A percentile compares a stretch with the other conserved stretches of the same genome.
Conservation (phyloP, 352 stramenopile genomes). For the Phytopythium montanum region DNA sequence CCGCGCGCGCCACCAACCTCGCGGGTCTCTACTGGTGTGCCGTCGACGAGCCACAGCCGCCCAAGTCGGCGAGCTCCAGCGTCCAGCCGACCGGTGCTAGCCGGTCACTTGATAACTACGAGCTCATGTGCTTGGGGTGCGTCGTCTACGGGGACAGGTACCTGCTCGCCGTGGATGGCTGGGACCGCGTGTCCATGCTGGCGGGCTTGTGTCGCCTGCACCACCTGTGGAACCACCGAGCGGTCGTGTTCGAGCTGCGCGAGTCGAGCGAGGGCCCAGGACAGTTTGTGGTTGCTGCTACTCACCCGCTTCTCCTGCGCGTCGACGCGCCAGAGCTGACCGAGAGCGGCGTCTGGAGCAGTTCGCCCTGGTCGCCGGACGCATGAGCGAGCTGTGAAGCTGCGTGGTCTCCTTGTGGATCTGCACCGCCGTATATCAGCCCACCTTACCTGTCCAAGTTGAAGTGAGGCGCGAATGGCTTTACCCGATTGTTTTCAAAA, state of each 20-base stretch:
- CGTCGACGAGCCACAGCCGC: conserved; percentile 13
- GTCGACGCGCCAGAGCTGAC: no score
- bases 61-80: conserved; percentile 2
- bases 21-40: conserved; percentile 22
- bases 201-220: neutral
- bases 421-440: no score
- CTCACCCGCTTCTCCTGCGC: no score
- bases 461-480: no score
- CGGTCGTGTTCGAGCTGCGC: neutral
- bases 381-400: no score
- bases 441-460: no score
- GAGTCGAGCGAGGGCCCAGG: no score
- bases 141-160: neutral
- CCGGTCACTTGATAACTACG: conserved; percentile 8
- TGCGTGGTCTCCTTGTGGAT: no score
- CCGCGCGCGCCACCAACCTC: conserved; percentile 22
- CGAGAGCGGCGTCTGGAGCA: no score
- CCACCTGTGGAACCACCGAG: conserved; percentile 6
- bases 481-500: no score
- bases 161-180: conserved; percentile 5
- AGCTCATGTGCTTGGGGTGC: conserved; percentile 8
- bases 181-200: neutral
- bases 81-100: neutral
- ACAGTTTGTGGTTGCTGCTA: no score
- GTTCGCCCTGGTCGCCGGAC: no score